A percentile compares a stretch with the other conserved stretches of the same genome.
These are phyloP conservation scores for Mortierella alpina DNA, from an alignment of 192 early-diverging fungal genomes.

Conservation along the genomic window DNA sequence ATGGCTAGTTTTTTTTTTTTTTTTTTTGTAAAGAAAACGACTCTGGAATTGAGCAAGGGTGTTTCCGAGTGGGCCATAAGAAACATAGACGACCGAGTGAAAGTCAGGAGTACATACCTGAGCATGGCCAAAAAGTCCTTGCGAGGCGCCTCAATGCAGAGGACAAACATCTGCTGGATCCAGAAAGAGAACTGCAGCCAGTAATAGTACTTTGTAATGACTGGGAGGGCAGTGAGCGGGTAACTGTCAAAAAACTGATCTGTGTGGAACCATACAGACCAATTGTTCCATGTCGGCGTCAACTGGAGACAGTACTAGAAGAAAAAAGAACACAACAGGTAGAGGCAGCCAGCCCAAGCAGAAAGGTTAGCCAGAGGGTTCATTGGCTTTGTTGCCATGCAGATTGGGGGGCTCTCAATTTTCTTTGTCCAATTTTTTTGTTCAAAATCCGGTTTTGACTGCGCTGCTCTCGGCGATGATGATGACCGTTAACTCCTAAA, in stretches of 20 bases:
- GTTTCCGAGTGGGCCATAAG: neutral
- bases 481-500: no score
- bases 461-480: no score
- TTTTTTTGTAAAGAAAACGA: no score
- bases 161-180: constrained; percentile 82
- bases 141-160: constrained; percentile 77
- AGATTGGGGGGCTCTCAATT: no score
- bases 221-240: constrained; percentile 69
- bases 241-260: constrained; percentile 74
- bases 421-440: no score
- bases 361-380: no score
- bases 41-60: neutral
- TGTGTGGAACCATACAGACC: constrained; percentile 72
- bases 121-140: constrained; percentile 80
- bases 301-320: constrained; percentile 45
- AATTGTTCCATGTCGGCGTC: constrained; percentile 49
- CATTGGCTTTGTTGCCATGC: no score
- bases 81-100: neutral
- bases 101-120: neutral
- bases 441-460: no score
- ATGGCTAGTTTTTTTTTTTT: constrained; percentile 67
- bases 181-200: constrained; percentile 80
- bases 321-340: neutral
- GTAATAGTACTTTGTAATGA: constrained; percentile 78
- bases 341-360: neutral